phyloP scores from a whole-genome alignment of 176 grass and related monocot genomes.

The Aegilops bicornis region DNA sequence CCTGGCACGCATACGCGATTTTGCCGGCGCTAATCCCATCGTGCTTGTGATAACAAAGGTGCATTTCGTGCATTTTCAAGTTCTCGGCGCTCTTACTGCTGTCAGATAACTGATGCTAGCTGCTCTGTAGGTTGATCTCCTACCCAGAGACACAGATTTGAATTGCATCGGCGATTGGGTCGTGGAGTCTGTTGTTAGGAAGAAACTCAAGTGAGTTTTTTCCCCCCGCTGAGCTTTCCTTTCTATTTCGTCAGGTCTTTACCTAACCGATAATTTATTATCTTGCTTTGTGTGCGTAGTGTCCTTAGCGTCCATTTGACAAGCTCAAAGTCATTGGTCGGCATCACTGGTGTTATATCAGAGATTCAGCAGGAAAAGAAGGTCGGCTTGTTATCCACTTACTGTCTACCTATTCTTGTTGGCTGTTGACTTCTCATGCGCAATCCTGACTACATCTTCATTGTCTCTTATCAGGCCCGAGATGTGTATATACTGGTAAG shows the following conservation, averaged over 20 bases:
- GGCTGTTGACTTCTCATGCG: not conserved
- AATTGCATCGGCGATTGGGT: conserved; percentile 93
- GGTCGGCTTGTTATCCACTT: conserved; percentile 31
- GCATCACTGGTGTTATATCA: conserved; percentile 89
- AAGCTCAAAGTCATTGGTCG: conserved; percentile 92
- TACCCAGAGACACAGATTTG: conserved; percentile 83
- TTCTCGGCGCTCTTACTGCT: not conserved
- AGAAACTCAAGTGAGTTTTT: conserved; percentile 73
- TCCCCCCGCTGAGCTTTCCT: not conserved
- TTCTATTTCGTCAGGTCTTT: not conserved
- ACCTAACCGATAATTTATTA: not conserved
- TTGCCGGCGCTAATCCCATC: conserved; percentile 87
- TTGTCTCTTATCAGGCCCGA: conserved; percentile 55
- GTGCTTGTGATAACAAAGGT: conserved; percentile 97
- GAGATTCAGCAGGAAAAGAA: conserved; percentile 96
- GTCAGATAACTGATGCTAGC: not conserved
- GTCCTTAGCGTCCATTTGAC: conserved; percentile 91
- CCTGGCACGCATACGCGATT: conserved; percentile 71
- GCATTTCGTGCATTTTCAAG: not conserved
- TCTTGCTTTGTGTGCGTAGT: conserved; percentile 28
- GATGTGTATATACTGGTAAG: conserved; percentile 96
- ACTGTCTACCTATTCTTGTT: not conserved
- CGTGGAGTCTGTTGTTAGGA: conserved; percentile 78
- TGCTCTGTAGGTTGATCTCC: conserved; percentile 68
- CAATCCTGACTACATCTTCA: not conserved